A percentile compares a stretch with the other conserved stretches of the same genome.
These are phyloP conservation scores for Tricladium varicosporioides DNA, from an alignment of 2,329 filamentous ascomycete genomes.

Conservation along the genomic window DNA sequence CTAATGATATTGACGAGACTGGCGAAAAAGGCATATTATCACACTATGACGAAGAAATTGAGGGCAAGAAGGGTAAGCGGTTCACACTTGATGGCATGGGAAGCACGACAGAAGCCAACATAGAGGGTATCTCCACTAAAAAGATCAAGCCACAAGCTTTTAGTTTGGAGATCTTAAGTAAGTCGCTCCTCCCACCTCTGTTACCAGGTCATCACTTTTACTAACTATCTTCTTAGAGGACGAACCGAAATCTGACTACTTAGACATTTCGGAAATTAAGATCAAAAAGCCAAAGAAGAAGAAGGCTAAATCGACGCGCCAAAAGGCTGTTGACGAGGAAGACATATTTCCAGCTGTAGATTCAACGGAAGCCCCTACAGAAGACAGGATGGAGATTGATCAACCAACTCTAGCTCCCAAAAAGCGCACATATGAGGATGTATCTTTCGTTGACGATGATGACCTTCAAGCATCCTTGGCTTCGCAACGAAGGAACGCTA, in stretches of 20 bases:
- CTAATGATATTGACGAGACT: slow-evolving; percentile 66
- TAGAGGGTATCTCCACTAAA: slow-evolving; percentile 48
- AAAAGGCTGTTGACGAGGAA: slow-evolving; percentile 64
- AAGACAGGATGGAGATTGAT: slow-evolving; percentile 74
- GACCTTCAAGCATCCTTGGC: slow-evolving; percentile 86
- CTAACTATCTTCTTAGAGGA: slow-evolving; percentile 51
- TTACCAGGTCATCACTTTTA: slow-evolving; percentile 16
- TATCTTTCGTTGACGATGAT: slow-evolving; percentile 83
- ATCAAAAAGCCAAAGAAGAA: slow-evolving; percentile 94
- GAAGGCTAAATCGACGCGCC: slow-evolving; percentile 73
- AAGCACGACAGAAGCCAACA: slow-evolving; percentile 61
- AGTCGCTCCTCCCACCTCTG: slow-evolving; percentile 23
- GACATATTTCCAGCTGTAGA: slow-evolving; percentile 49
- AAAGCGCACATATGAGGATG: slow-evolving; percentile 64
- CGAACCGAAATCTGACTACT: slow-evolving; percentile 77
- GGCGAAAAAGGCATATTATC: slow-evolving; percentile 69
- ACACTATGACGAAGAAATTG: slow-evolving; percentile 95
- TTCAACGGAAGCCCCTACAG: slow-evolving; percentile 26
- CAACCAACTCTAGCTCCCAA: slow-evolving; percentile 47
- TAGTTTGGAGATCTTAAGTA: slow-evolving; percentile 70
- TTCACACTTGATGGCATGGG: slow-evolving; percentile 85
- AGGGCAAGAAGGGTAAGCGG: slow-evolving; percentile 81
- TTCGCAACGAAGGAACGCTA: slow-evolving; percentile 73
- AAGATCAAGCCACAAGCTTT: slow-evolving; percentile 67
- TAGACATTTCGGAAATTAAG: slow-evolving; percentile 83